These are phyloP conservation scores for Pulicaria dysenterica DNA, from an alignment of 129 eudicot genomes.

Conservation along the genomic window DNA sequence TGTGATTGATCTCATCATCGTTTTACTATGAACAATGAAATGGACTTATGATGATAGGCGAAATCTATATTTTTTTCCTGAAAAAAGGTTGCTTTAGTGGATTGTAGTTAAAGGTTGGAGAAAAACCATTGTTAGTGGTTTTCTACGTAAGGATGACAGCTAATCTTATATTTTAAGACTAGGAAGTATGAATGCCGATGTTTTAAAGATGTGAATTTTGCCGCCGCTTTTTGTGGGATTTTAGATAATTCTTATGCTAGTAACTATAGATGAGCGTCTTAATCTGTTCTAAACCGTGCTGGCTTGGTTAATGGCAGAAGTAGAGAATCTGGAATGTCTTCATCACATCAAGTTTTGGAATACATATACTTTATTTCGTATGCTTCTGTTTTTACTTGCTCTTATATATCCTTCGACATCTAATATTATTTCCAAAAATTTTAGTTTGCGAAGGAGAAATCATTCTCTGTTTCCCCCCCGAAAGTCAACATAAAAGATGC, in stretches of 20 bases:
- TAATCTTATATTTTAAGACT: too few relatives aligned
- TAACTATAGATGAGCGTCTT: slow-evolving; percentile 6
- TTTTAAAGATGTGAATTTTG: slow-evolving; percentile 4
- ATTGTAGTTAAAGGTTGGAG: too few relatives aligned
- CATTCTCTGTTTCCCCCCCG: slow-evolving; percentile 49
- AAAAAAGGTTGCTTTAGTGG: too few relatives aligned
- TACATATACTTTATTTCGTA: background rate
- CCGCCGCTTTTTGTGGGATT: background rate
- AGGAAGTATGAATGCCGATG: background rate
- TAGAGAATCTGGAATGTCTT: slow-evolving; percentile 6
- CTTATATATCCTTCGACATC: slow-evolving; percentile 19
- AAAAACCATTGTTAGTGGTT: too few relatives aligned
- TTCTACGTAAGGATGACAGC: too few relatives aligned
- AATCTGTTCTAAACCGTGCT: slow-evolving; percentile 11
- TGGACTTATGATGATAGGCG: too few relatives aligned
- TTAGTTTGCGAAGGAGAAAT: slow-evolving; percentile 79
- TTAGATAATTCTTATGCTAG: slow-evolving; percentile 26
- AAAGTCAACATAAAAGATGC: slow-evolving; percentile 71
- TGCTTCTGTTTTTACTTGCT: slow-evolving; percentile 19
- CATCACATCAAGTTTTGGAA: slow-evolving; percentile 20
- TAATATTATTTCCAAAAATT: slow-evolving; percentile 18
- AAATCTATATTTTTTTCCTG: too few relatives aligned
- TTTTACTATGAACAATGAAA: too few relatives aligned
- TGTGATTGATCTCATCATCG: too few relatives aligned
- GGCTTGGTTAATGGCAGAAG: slow-evolving; percentile 9